Conservation (phyloP, 805 yeast species). For the Saccharomycopsis sp. region DNA sequence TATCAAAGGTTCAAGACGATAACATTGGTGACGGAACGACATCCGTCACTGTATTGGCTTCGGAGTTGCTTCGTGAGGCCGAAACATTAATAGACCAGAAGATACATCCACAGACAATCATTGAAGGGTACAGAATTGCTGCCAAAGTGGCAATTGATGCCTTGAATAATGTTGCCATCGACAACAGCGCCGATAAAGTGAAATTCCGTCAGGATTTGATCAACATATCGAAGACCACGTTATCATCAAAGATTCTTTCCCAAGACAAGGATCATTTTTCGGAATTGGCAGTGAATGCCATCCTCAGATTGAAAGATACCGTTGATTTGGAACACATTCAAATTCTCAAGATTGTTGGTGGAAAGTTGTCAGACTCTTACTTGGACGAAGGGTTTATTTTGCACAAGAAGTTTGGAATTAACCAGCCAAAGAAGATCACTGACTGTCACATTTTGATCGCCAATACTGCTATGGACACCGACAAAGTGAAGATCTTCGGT, state of each 20-base stretch:
- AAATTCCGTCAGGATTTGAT: constrained; percentile 69
- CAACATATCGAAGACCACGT: constrained; percentile 86
- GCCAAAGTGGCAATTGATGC: constrained; percentile 76
- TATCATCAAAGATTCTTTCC: constrained; percentile 88
- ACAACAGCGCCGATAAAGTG: constrained; percentile 52
- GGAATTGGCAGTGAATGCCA: constrained; percentile 88
- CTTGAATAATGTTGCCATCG: constrained; percentile 70
- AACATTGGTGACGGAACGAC: constrained; percentile 99
- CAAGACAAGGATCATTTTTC: constrained; percentile 92
- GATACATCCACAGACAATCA: constrained; percentile 96
- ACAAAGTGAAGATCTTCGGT: constrained; percentile 94
- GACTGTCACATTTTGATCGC: constrained; percentile 88
- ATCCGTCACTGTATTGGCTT: constrained; percentile 84
- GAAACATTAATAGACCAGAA: constrained; percentile 86
- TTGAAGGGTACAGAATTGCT: constrained; percentile 92
- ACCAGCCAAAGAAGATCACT: constrained; percentile 80
- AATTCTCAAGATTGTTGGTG: constrained; percentile 89
- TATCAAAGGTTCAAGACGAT: constrained; percentile 94
- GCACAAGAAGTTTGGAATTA: constrained; percentile 87
- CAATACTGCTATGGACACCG: constrained; percentile 94
- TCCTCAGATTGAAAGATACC: constrained; percentile 77
- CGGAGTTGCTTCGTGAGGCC: constrained; percentile 91
- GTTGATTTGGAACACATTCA: constrained; percentile 90
- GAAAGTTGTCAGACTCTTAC: constrained; percentile 83
- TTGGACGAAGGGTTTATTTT: constrained; percentile 94